These are phyloP conservation scores for Calocybe gambosa DNA, from an alignment of 1,284 basidiomycete species.

Conservation along the genomic window DNA sequence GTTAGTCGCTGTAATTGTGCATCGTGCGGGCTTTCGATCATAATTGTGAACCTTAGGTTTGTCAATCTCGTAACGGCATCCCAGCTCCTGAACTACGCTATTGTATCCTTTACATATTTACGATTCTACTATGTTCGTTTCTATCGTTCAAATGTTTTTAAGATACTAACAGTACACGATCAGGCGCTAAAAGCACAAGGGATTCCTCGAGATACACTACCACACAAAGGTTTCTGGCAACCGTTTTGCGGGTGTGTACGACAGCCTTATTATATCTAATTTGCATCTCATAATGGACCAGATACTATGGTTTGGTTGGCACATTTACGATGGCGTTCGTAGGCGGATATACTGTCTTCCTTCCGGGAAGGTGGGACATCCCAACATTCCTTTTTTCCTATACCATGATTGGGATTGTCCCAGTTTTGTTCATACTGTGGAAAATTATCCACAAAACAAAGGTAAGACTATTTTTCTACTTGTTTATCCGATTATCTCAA, in stretches of 20 bases:
- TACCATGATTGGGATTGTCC: slow-evolving; percentile 48
- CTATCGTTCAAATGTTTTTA: neutral
- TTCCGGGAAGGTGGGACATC: slow-evolving; percentile 48
- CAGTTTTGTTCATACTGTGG: slow-evolving; percentile 50
- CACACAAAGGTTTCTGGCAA: slow-evolving; percentile 41
- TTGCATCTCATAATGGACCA: slow-evolving; percentile 13
- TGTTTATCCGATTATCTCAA: neutral
- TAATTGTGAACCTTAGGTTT: slow-evolving; percentile 28
- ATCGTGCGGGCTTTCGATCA: neutral
- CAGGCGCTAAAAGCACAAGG: slow-evolving; percentile 60
- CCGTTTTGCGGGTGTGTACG: slow-evolving; percentile 42
- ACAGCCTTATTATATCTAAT: neutral
- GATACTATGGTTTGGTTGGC: slow-evolving; percentile 37
- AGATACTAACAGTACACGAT: no score
- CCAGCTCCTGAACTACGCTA: slow-evolving; percentile 39
- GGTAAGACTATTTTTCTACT: slow-evolving; percentile 20
- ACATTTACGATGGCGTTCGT: slow-evolving; percentile 49
- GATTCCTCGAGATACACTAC: slow-evolving; percentile 53
- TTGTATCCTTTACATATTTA: slow-evolving; percentile 40
- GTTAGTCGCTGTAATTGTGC: slow-evolving; percentile 19
- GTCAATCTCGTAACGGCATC: slow-evolving; percentile 42
- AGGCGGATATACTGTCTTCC: slow-evolving; percentile 49
- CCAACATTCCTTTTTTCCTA: slow-evolving; percentile 53
- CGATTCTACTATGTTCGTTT: slow-evolving; percentile 35
- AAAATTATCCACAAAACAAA: slow-evolving; percentile 52